Conservation (phyloP, 2,329 filamentous ascomycete genomes). For the Thermothelomyces thermophilus region DNA sequence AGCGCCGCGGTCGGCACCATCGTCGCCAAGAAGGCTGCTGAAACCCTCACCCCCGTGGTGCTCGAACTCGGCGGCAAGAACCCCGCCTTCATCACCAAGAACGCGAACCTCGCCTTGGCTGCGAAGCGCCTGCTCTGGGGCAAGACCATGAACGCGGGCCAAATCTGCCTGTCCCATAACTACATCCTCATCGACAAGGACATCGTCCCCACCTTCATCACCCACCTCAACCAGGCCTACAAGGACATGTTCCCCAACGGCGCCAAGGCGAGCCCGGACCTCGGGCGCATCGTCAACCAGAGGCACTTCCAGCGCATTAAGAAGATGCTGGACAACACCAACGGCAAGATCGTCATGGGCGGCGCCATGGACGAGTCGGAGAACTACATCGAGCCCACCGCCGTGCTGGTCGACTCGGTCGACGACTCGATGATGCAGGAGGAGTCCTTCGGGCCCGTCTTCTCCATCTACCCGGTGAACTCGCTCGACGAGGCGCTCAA, state of each 20-base stretch:
- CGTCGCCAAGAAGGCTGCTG: slow-evolving; percentile 81
- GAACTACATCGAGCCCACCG: slow-evolving; percentile 83
- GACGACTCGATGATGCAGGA: slow-evolving; percentile 73
- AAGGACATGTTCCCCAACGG: slow-evolving; percentile 80
- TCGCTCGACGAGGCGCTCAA: slow-evolving; percentile 79
- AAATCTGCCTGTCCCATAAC: slow-evolving; percentile 90
- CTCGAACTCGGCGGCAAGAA: slow-evolving; percentile 90
- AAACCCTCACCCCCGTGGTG: slow-evolving; percentile 77
- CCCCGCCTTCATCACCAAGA: slow-evolving; percentile 83
- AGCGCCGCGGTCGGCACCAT: slow-evolving; percentile 73
- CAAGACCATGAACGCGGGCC: slow-evolving; percentile 79
- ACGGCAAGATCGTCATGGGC: slow-evolving; percentile 80
- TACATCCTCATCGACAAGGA: slow-evolving; percentile 78
- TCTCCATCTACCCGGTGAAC: slow-evolving; percentile 72
- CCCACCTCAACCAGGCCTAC: slow-evolving; percentile 63
- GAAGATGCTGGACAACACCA: slow-evolving; percentile 78
- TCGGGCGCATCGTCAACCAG: slow-evolving; percentile 72
- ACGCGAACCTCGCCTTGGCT: slow-evolving; percentile 71
- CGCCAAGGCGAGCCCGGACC: slow-evolving; percentile 69
- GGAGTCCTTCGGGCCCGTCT: slow-evolving; percentile 91
- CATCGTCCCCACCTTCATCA: slow-evolving; percentile 64
- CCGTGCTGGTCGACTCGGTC: slow-evolving; percentile 71
- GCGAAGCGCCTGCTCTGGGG: slow-evolving; percentile 83
- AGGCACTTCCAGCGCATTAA: slow-evolving; percentile 76
- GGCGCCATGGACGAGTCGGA: slow-evolving; percentile 74